These are phyloP conservation scores for Pleochaeta shiraiana DNA, from an alignment of 2,329 filamentous ascomycete genomes.

Conservation along the genomic window DNA sequence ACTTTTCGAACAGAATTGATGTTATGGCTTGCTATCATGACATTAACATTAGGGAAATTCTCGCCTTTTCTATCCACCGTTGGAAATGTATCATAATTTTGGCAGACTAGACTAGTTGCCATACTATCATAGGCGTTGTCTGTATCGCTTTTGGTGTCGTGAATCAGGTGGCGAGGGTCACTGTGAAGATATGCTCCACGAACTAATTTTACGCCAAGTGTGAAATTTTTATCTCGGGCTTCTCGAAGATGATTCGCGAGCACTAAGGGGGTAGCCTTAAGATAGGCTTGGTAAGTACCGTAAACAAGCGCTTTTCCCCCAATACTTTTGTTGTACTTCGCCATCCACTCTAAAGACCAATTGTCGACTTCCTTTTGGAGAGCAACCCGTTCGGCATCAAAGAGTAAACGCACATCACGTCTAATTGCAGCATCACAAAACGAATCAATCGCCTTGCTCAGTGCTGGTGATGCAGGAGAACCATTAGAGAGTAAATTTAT, in stretches of 20 bases:
- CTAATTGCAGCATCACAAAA: conserved; percentile 52
- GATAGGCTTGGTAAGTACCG: conserved; percentile 59
- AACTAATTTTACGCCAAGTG: conserved; percentile 53
- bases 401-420: conserved; percentile 51
- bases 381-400: conserved; percentile 68
- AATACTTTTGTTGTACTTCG: conserved; percentile 44
- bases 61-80: conserved; percentile 17
- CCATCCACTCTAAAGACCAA: conserved; percentile 60
- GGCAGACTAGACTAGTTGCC: conserved; percentile 41
- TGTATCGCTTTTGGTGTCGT: conserved; percentile 49
- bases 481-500: conserved; percentile 42
- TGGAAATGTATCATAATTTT: conserved; percentile 35
- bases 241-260: conserved; percentile 36
- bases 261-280: conserved; percentile 36
- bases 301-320: conserved; percentile 47
- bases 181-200: conserved; percentile 51
- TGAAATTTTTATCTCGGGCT: conserved; percentile 37
- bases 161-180: conserved; percentile 47
- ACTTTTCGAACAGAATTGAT: conserved; percentile 41
- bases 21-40: conserved; percentile 75
- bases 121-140: conserved; percentile 53
- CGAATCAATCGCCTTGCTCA: conserved; percentile 47
- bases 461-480: conserved; percentile 36
- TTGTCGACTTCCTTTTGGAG: conserved; percentile 62
- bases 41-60: conserved; percentile 31